Base-by-base conservation (phyloP, 495 filamentous ascomycete species). In the Talaromyces adpressus region DNA sequence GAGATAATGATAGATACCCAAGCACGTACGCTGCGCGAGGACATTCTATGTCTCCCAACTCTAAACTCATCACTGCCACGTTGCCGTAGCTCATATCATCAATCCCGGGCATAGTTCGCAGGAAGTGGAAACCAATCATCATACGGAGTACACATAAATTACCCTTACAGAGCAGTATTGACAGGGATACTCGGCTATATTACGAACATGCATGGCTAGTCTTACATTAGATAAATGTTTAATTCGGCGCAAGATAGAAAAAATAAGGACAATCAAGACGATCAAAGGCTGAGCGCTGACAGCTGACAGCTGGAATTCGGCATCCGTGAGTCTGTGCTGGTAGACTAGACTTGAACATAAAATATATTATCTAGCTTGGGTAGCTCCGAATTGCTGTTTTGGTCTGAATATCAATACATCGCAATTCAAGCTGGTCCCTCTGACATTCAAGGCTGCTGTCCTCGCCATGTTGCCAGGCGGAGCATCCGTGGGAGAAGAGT, bases 401-500 rank as follows among this genome's bases (percentile, higher is more conserved):
- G 36, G 0, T 41, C 14, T 16, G 36, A 11, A 16, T 41, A 41
- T 41, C 12, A 4, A 41, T 9, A 14, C 11, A 41, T 41, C 9
- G 14, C 36, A 41, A 41, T 0, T 41, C 36, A 16, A 6, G 12
- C 36, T 16, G 12, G 36, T 16, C 12, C 12, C 36, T 41, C 4
- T 41, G 12, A 41, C 9, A 41, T 41, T 4, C 12, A 16, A 41
- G 36, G 36, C 36, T 41, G 36, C 36, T 41, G 12, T 41, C 14
- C 11, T 41, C 36, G 36, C 36, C 12, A 41, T 41, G 36, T 41
- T 41, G 36, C 36, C 36, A 16, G 34, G 52, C 36, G 32, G 45
- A 61, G 16, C 22, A 60, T 41, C 58, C 58, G n/a, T 60, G 32
- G 58, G 22, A 60, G 23, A 29, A 23, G 22, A 22, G 58, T 29